phyloP scores from a whole-genome alignment of 148 eudicot species.

The Salicornia ramosissima region DNA sequence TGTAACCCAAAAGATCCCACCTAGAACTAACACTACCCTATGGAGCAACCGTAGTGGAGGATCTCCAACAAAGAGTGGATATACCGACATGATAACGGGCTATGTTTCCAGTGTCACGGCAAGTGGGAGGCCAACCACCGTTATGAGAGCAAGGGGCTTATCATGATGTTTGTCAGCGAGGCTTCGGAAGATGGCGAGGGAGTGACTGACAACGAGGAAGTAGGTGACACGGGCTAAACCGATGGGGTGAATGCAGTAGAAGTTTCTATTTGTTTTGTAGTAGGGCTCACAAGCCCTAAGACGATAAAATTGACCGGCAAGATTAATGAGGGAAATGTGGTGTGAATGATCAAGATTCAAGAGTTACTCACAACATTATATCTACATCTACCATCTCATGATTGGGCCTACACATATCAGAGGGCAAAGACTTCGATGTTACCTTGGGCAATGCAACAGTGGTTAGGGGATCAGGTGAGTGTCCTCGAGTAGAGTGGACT shows the following conservation, averaged over 20 bases:
- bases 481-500: no score
- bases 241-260: neutral
- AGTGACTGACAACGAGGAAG: neutral
- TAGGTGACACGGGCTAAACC: neutral
- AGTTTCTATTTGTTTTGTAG: neutral
- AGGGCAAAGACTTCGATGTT: no score
- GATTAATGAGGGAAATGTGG: neutral
- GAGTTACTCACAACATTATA: neutral
- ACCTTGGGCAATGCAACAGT: no score
- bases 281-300: neutral
- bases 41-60: neutral
- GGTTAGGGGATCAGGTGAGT: no score
- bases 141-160: neutral
- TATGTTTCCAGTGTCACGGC: neutral
- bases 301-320: neutral
- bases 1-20: no score
- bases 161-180: neutral
- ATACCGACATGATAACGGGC: neutral
- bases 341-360: neutral
- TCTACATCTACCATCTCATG: neutral
- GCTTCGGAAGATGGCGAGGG: neutral
- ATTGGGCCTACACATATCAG: no score
- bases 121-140: neutral
- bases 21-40: no score
- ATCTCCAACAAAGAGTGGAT: neutral